These are phyloP conservation scores for Taphrina deformans DNA, from an alignment of 1,139 yeast species.

Conservation along the genomic window DNA sequence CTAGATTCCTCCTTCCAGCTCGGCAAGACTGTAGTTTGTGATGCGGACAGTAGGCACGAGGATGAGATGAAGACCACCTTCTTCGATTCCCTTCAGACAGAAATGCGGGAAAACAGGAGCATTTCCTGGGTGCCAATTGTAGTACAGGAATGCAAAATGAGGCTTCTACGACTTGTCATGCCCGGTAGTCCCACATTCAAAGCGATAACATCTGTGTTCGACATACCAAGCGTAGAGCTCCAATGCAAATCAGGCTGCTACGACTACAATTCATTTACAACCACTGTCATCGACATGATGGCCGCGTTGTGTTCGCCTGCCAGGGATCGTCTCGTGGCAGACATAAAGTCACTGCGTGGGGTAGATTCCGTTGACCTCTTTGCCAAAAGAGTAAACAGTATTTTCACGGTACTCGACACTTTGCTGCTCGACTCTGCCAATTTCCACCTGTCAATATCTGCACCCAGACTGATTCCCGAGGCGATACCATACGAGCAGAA, in stretches of 20 bases:
- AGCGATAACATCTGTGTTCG: conserved; percentile 29
- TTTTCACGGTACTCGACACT: conserved; percentile 25
- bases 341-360: conserved; percentile 12
- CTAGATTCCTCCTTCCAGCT: conserved; percentile 18
- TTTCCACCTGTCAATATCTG: conserved; percentile 26
- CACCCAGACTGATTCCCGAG: conserved; percentile 15
- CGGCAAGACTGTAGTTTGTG: conserved; percentile 2
- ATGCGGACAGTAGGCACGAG: not conserved
- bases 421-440: conserved; percentile 34
- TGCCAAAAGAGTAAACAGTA: conserved; percentile 22
- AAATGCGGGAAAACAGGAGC: conserved; percentile 8
- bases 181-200: conserved; percentile 24
- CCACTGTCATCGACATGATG: conserved; percentile 28
- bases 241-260: conserved; percentile 21
- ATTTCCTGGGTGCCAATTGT: conserved; percentile 25
- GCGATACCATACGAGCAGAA: conserved; percentile 33
- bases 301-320: conserved; percentile 34
- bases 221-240: conserved; percentile 18
- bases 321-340: conserved; percentile 29
- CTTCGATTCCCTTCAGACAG: conserved; percentile 1
- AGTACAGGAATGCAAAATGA: conserved; percentile 27
- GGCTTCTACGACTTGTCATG: conserved; percentile 26
- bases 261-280: conserved; percentile 21
- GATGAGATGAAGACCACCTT: conserved; percentile 4
- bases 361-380: not conserved